A percentile compares a stretch with the other conserved stretches of the same genome.
Evolutionary conservation across 2,329 filamentous ascomycete species (phyloP).

Genomic region (Boeremia lycopersici): DNA sequence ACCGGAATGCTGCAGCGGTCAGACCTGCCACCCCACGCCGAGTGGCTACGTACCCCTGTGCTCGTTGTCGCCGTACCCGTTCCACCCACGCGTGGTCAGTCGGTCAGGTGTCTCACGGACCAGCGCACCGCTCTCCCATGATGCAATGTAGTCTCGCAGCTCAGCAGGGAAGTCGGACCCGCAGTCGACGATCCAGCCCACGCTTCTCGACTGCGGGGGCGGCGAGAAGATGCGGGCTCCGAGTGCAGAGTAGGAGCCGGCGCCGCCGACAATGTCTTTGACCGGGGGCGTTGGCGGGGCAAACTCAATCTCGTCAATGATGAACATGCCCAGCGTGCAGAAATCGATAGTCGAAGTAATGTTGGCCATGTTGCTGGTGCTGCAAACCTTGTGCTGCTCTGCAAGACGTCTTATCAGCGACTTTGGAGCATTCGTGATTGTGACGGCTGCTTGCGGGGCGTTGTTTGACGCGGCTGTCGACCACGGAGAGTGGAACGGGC

Average conservation of each 20-base stretch:
- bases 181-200: conserved; percentile 91
- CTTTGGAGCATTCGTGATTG: not conserved
- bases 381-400: not conserved
- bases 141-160: conserved; percentile 67
- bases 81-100: conserved; percentile 89
- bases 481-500: not conserved
- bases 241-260: conserved; percentile 82
- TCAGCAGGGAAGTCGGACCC: conserved; percentile 82
- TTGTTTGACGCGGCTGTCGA: not conserved
- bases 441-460: not conserved
- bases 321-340: conserved; percentile 68
- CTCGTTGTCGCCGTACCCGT: conserved; percentile 77
- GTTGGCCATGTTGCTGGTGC: not conserved
- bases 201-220: conserved; percentile 63
- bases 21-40: not conserved
- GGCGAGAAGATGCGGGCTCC: conserved; percentile 89
- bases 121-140: conserved; percentile 77
- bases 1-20: conserved; percentile 70
- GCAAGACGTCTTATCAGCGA: conserved; percentile 4
- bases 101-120: conserved; percentile 69
- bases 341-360: conserved; percentile 55
- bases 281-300: conserved; percentile 70
- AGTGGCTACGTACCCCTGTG: conserved; percentile 58
- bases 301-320: conserved; percentile 86
- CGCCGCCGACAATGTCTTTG: conserved; percentile 82